phyloP scores from a whole-genome alignment of 106 monocot genomes.

The Amphibolis antarctica region DNA sequence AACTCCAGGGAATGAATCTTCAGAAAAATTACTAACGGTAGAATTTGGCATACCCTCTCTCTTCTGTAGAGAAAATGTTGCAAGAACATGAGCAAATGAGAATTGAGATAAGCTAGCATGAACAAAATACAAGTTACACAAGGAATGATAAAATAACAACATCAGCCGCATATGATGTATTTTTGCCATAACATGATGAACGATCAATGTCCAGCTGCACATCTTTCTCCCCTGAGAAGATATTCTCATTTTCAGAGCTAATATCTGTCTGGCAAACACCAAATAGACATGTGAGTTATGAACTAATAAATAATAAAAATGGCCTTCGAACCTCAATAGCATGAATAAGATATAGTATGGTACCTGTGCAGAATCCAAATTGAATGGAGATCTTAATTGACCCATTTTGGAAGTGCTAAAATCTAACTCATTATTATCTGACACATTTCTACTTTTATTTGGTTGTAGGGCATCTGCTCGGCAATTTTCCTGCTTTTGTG shows the following conservation, averaged over 20 bases:
- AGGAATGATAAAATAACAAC: no score
- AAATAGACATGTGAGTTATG: not conserved
- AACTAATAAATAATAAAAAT: no score
- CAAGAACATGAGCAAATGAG: not conserved
- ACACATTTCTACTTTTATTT: not conserved
- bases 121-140: no score
- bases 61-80: constrained; percentile 14
- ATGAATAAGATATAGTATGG: not conserved
- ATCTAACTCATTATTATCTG: not conserved
- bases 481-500: not conserved
- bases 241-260: not conserved
- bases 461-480: not conserved
- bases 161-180: not conserved
- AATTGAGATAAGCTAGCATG: not conserved
- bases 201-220: not conserved
- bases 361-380: not conserved
- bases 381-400: not conserved
- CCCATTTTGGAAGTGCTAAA: not conserved
- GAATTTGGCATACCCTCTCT: constrained; percentile 8
- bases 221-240: not conserved
- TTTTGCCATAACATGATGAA: not conserved
- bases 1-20: constrained; percentile 9
- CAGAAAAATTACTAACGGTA: constrained; percentile 6
- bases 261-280: not conserved
- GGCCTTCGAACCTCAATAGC: no score